These are phyloP conservation scores for Periglandula ipomoeae DNA, from an alignment of 2,329 filamentous ascomycete genomes.

Conservation along the genomic window DNA sequence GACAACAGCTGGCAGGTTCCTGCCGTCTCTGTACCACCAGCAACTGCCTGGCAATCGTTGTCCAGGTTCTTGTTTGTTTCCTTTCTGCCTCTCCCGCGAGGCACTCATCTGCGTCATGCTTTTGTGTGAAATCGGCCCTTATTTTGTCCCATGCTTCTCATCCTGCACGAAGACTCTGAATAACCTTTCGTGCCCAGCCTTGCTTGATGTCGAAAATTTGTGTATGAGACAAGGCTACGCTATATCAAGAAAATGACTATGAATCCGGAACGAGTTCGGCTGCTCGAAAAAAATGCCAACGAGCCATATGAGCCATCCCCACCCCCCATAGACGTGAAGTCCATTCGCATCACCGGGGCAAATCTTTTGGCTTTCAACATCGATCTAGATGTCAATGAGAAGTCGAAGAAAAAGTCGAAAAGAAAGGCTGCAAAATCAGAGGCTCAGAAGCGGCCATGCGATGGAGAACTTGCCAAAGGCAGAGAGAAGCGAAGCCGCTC, in stretches of 20 bases:
- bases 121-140: no score
- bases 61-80: not conserved
- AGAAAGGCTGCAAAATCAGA: no score
- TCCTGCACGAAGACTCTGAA: no score
- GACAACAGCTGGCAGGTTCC: no score
- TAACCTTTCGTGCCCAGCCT: no score
- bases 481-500: not conserved
- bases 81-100: no score
- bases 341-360: constrained; percentile 2
- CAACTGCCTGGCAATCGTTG: not conserved
- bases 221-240: not conserved
- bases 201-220: not conserved
- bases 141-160: no score
- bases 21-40: not conserved
- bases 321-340: not conserved
- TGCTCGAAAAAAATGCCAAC: constrained; percentile 13
- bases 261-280: constrained; percentile 19
- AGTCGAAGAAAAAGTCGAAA: not conserved
- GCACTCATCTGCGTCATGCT: no score
- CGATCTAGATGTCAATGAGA: not conserved
- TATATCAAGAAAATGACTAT: constrained; percentile 7
- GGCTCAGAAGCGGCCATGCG: not conserved
- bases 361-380: constrained; percentile 5
- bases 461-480: not conserved
- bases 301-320: not conserved